phyloP scores from a whole-genome alignment of 2,329 filamentous ascomycete species.

The Daldinia sp. region DNA sequence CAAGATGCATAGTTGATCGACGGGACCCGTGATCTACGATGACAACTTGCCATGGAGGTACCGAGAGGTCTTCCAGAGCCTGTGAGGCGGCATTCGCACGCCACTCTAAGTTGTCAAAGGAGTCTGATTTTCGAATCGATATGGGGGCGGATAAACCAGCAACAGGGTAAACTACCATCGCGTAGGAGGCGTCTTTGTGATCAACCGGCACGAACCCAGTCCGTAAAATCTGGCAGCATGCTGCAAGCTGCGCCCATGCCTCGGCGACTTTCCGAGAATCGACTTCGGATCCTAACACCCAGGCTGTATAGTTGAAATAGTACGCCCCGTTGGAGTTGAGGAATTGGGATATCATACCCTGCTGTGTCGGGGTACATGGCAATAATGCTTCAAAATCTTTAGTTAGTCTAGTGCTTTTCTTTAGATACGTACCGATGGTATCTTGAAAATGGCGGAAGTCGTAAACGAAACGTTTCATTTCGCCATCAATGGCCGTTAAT shows the following conservation, averaged over 20 bases:
- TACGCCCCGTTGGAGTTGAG: conserved; percentile 72
- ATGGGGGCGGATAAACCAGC: conserved; percentile 38
- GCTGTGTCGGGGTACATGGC: conserved; percentile 84
- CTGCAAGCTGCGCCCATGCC: conserved; percentile 70
- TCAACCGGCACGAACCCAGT: conserved; percentile 77
- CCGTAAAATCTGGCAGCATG: conserved; percentile 77
- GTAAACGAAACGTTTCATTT: conserved; percentile 44
- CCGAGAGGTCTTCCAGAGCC: conserved; percentile 60
- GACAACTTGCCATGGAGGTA: conserved; percentile 73
- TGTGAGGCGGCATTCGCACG: conserved; percentile 49
- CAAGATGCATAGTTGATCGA: conserved; percentile 57
- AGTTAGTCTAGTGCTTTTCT: conserved; percentile 35
- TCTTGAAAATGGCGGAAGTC: conserved; percentile 58
- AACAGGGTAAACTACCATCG: conserved; percentile 74
- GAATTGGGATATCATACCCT: conserved; percentile 83
- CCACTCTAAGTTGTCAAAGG: conserved; percentile 55
- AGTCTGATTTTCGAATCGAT: conserved; percentile 30
- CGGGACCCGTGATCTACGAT: conserved; percentile 55
- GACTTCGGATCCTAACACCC: conserved; percentile 60
- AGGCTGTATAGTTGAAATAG: conserved; percentile 81
- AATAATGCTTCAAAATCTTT: conserved; percentile 67
- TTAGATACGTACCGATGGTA: conserved; percentile 50
- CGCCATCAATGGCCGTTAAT: conserved; percentile 1
- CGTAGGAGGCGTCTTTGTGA: conserved; percentile 72
- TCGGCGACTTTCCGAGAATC: conserved; percentile 57